A percentile compares a stretch with the other conserved stretches of the same genome.
phyloP scores from a whole-genome alignment of 2,329 filamentous ascomycete species.

The Botryosphaeria dothidea region DNA sequence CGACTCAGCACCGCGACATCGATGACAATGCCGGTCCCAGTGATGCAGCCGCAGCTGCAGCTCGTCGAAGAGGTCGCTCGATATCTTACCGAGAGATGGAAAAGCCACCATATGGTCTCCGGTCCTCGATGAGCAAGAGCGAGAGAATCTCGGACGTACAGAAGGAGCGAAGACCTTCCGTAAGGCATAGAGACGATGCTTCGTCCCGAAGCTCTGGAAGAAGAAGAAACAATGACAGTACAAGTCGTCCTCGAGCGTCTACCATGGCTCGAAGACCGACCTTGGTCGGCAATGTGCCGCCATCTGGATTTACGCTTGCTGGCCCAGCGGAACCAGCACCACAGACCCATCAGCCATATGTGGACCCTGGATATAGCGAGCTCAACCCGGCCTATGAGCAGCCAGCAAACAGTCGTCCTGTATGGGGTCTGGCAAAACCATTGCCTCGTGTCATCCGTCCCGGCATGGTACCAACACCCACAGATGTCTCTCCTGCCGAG shows the following conservation, averaged over 20 bases:
- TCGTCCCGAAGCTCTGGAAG: background rate
- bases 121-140: background rate
- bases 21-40: background rate
- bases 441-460: conserved; percentile 55
- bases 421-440: conserved; percentile 57
- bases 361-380: conserved; percentile 56
- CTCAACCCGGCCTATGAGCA: conserved; percentile 59
- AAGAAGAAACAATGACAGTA: background rate
- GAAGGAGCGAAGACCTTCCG: background rate
- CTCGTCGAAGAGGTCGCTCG: background rate
- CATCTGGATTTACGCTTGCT: conserved; percentile 12
- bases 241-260: background rate
- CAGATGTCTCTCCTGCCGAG: conserved; percentile 30
- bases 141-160: background rate
- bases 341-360: conserved; percentile 23
- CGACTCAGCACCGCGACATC: background rate
- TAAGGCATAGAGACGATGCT: background rate
- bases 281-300: background rate
- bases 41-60: background rate
- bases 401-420: conserved; percentile 48
- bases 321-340: conserved; percentile 3
- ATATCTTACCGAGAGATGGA: background rate
- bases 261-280: background rate
- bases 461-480: conserved; percentile 53
- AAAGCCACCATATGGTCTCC: background rate